phyloP scores from a whole-genome alignment of 225 moss, liverwort and hornwort genomes.

The Polytrichum formosum region DNA sequence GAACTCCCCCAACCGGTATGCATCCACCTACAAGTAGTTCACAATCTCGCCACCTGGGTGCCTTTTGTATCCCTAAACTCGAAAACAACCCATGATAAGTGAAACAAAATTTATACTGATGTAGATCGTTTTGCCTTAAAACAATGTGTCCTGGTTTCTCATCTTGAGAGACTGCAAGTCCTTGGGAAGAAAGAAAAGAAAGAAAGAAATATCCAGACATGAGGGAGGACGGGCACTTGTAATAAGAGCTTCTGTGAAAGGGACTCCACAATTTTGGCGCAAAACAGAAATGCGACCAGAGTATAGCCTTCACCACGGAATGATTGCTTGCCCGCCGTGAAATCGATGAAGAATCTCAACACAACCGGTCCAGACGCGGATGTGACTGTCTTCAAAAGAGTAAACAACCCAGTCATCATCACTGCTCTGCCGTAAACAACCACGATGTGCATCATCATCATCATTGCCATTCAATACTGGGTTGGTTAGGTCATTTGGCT shows the following conservation, averaged over 20 bases:
- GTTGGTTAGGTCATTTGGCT: conserved; percentile 5
- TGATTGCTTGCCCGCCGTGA: conserved; percentile 16
- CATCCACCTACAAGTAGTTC: conserved; percentile 15
- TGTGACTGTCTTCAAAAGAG: conserved; percentile 20
- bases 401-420: conserved; percentile 22
- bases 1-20: conserved; percentile 28
- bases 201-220: no score
- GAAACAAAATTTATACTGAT: no score
- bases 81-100: neutral
- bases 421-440: conserved; percentile 12
- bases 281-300: conserved; percentile 25
- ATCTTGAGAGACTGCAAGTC: no score
- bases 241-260: conserved; percentile 15
- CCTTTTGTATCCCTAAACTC: conserved; percentile 23
- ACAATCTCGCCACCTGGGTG: conserved; percentile 30
- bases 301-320: conserved; percentile 22
- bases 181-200: no score
- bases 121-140: no score
- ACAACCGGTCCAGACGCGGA: conserved; percentile 19
- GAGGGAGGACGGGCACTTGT: no score
- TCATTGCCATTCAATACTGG: neutral
- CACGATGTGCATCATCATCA: neutral
- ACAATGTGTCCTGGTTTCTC: no score
- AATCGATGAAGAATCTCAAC: conserved; percentile 27
- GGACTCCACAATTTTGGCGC: conserved; percentile 33